These are phyloP conservation scores for Acaromyces ingoldii DNA, from an alignment of 1,284 basidiomycete genomes.

Conservation along the genomic window DNA sequence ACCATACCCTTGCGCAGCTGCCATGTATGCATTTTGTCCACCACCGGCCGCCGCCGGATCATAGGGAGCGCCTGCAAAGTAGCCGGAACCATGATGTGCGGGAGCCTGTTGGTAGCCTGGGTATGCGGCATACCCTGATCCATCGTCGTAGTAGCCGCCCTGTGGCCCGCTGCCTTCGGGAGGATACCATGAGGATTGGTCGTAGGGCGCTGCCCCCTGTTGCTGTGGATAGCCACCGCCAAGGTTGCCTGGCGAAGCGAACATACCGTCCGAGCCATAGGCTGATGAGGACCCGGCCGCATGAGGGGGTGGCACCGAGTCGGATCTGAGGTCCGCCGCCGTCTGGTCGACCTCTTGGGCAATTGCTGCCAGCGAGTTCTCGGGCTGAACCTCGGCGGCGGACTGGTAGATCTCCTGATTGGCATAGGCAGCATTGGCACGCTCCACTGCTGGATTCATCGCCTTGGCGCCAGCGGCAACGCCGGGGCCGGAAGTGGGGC, in stretches of 20 bases:
- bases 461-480: conserved; percentile 10
- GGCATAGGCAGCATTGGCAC: conserved; percentile 37
- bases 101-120: background rate
- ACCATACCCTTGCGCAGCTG: conserved; percentile 21
- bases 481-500: conserved; percentile 6
- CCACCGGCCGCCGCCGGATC: conserved; percentile 12
- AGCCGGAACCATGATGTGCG: background rate
- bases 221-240: conserved; percentile 1
- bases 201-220: background rate
- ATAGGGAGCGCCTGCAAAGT: conserved; percentile 1
- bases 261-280: background rate
- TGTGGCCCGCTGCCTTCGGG: background rate
- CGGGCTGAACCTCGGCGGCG: conserved; percentile 34
- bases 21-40: conserved; percentile 34
- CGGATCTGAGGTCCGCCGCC: conserved; percentile 23
- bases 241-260: background rate
- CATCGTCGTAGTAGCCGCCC: conserved; percentile 7
- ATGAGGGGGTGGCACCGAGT: background rate
- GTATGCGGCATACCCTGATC: background rate
- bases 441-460: conserved; percentile 11
- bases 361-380: conserved; percentile 38
- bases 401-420: conserved; percentile 41
- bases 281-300: background rate
- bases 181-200: conserved; percentile 3
- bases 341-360: conserved; percentile 35